Conservation (phyloP, 768 basidiomycete genomes). For the Suillus brevipes region DNA sequence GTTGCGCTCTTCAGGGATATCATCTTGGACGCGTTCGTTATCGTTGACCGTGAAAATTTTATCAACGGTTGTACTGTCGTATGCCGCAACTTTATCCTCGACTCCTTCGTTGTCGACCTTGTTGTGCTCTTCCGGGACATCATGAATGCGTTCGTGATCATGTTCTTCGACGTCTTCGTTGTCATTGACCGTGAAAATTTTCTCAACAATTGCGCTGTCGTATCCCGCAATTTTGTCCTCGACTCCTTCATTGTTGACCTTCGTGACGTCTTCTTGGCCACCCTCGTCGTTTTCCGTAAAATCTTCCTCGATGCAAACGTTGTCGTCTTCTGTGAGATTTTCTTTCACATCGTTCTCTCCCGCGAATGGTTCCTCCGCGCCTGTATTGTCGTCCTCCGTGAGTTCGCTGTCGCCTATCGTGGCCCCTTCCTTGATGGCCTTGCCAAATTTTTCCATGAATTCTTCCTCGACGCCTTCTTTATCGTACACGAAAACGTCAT, state of each 20-base stretch:
- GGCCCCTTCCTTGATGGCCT: not conserved
- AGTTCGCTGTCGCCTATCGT: not conserved
- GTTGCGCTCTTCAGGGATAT: too few species aligned
- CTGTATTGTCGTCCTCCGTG: not conserved
- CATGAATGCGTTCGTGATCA: too few species aligned
- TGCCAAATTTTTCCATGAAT: not conserved
- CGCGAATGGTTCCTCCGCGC: not conserved
- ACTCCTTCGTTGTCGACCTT: not conserved
- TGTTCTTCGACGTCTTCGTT: not conserved
- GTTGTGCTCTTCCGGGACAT: too few species aligned
- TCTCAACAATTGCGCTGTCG: not conserved
- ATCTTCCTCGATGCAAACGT: not conserved
- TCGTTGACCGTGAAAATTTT: not conserved
- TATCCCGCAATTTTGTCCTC: not conserved
- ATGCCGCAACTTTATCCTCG: not conserved
- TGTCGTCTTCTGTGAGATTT: not conserved
- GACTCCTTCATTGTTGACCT: not conserved
- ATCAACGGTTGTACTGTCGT: not conserved
- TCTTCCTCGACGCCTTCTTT: not conserved
- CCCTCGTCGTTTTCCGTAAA: not conserved
- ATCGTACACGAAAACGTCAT: not conserved
- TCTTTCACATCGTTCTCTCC: not conserved
- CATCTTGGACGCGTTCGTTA: not conserved
- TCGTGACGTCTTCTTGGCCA: not conserved
- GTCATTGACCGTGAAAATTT: not conserved